Percentiles rank a stretch among this genome's conserved stretches.
Evolutionary conservation across 2,329 filamentous ascomycete species (phyloP).

Genomic region (Lachnellula willkommii): DNA sequence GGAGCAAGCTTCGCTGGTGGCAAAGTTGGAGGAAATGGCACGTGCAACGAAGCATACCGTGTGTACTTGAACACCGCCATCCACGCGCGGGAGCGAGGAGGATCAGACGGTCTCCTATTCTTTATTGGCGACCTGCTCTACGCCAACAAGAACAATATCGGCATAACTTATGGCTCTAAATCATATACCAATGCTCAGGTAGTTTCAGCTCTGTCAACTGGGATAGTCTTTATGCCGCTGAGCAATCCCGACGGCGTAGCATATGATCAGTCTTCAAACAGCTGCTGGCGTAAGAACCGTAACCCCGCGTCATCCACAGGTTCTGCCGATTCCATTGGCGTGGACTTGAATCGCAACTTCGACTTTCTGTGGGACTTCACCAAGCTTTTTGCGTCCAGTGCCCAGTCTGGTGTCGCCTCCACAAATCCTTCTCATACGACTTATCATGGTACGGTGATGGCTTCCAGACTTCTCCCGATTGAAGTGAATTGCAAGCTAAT

Average conservation of each 20-base stretch:
- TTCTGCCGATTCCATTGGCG: constrained; percentile 34
- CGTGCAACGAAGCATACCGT: constrained; percentile 39
- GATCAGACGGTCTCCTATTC: constrained; percentile 51
- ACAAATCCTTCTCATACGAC: constrained; percentile 40
- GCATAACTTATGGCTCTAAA: constrained; percentile 47
- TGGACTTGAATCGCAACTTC: constrained; percentile 54
- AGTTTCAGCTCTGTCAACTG: constrained; percentile 44
- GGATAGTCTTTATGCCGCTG: constrained; percentile 49
- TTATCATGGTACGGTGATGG: constrained; percentile 35
- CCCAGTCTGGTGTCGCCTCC: constrained; percentile 37
- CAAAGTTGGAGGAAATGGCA: constrained; percentile 40
- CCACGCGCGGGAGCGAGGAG: constrained; percentile 54
- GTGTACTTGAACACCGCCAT: constrained; percentile 50
- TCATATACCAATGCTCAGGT: constrained; percentile 49
- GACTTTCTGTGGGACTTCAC: constrained; percentile 53
- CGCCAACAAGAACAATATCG: constrained; percentile 44
- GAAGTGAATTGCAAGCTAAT: neutral
- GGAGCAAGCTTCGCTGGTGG: constrained; percentile 36
- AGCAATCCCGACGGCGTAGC: constrained; percentile 50
- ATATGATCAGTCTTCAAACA: constrained; percentile 44
- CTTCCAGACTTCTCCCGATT: neutral
- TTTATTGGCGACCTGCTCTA: constrained; percentile 53
- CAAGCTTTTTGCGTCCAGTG: constrained; percentile 36
- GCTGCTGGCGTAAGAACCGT: constrained; percentile 54
- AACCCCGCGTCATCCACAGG: constrained; percentile 38